Evolutionary conservation across 805 yeast genomes (phyloP), one percentile per base, ranked within the genome.

Genomic region (Cyberlindnera mycetangii): DNA sequence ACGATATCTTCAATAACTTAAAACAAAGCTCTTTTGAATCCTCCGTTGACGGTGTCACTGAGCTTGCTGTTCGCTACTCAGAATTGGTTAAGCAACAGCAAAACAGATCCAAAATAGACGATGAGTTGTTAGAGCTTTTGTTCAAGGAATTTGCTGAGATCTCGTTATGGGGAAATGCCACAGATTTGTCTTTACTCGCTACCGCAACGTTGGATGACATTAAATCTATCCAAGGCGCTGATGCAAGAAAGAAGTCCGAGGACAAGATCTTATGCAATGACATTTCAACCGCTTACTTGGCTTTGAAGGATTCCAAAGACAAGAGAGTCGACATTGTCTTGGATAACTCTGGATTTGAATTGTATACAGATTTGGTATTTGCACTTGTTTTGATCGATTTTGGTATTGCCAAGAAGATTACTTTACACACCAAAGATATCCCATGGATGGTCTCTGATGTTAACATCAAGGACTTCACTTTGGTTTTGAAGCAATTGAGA

Each of bases 371-470:
- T 60, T 65, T 88, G 54, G 69, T 83, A 47, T 67, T 85, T 34
- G 70, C 83, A 2, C 64, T 85, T 37, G 83, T 85, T 61, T 57
- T 86, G 49, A 66, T 93, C 19, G 95, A 90, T 55, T 66, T 86
- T 14, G 76, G 78, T n/a, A 62, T 90, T 18, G 82, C 79, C 14
- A 67, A 70, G 18, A 69, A 76, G 44, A 78, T 92, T 48, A 83
- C 80, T 16, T 71, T 90, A 50, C 99, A 93, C 65, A 89, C 95
- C 52, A 93, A 93, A 65, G 79, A 81, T 41, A 77, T 89, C 48
- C 97, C 98, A 27, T 93, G 98, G 95, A 92, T 93, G 83, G 98
- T 93, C 16, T 87, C 96, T 54, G 99, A 93, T 65, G 95, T 93
- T 8, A 81, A 89, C 80, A 78, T 87, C 22, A 81, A 81, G 58